A percentile compares a stretch with the other conserved stretches of the same genome.
Conservation (phyloP, 176 grass and related monocot genomes). For the Calamus simplicifolius region DNA sequence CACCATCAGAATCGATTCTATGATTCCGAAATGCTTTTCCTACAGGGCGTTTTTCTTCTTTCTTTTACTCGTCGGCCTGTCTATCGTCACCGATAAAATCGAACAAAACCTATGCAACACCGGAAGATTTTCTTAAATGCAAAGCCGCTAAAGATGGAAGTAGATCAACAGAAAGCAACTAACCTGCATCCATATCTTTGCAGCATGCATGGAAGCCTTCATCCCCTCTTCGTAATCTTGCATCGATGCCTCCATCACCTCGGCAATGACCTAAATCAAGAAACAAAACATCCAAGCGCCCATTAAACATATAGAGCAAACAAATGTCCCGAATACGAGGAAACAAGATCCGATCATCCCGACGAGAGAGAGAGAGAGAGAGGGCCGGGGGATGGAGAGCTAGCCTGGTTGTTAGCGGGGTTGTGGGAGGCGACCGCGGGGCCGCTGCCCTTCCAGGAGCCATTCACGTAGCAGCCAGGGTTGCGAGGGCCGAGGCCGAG, state of each 20-base stretch:
- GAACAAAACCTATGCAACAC: no score
- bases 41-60: no score
- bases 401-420: slow-evolving; percentile 75
- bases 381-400: neutral
- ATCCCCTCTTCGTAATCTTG: slow-evolving; percentile 80
- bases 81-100: no score
- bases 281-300: no score
- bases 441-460: slow-evolving; percentile 61
- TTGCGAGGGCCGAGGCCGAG: slow-evolving; percentile 80
- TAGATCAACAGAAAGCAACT: neutral
- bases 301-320: neutral
- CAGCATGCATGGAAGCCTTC: slow-evolving; percentile 62
- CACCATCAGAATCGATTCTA: no score
- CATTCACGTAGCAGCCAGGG: slow-evolving; percentile 53
- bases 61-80: no score
- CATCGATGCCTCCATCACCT: slow-evolving; percentile 76
- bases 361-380: neutral
- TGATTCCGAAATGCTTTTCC: no score
- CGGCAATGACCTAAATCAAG: slow-evolving; percentile 62
- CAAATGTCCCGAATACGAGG: no score
- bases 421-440: slow-evolving; percentile 39
- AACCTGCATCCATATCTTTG: slow-evolving; percentile 86
- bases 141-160: neutral
- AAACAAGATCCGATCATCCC: neutral
- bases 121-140: no score